Evolutionary conservation across 768 basidiomycete species (phyloP), one percentile per base, ranked within the genome.

Genomic region (Phallus indusiatus): DNA sequence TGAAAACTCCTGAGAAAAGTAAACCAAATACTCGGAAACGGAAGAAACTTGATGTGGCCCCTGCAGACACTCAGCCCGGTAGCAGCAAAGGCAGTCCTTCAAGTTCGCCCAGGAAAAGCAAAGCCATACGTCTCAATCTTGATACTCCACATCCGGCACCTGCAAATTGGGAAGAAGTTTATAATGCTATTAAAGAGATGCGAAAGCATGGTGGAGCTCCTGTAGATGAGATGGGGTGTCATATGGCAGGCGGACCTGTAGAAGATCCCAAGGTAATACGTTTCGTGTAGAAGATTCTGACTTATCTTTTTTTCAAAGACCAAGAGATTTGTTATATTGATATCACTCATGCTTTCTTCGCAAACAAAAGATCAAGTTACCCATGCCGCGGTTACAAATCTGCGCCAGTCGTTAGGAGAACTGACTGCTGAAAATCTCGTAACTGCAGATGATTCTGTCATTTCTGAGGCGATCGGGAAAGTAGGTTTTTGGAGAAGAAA

Each of bases 321-420:
- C 58, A 79, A 81, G 53, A 85, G 94, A 1, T 88, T 91, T 61
- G 79, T 89, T 9, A 90, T 87, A 4, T 82, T 99, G 20, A 81
- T 99, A 7, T 91, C 94, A 2, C 77, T 99, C 49, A 96, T 97
- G 92, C 80, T 98, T 1, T 93, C 90, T 10, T 92, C 92, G 1
- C 95, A 98, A 69, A 97, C 95, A 4, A 97, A 94, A 66, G 94
- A 95, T 67, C 84, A 90, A 65, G 86, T 93, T 17, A 92, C 88
- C 0, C 82, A 88, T 57, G 81, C 85, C 0, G 94, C 94, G 0
- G 81, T 94, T 1, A 68, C 73, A 1, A 88, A 86, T 61, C 78
- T 97, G 1, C 84, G 92, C 17, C 67, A 69, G 1, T 81, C 83
- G 0, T 69, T 99, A 2, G 89, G 90, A 1, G 91, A 90, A 0